These are phyloP conservation scores for Trichosanthes cucumerina DNA, from an alignment of 306 rosid species.

Conservation along the genomic window DNA sequence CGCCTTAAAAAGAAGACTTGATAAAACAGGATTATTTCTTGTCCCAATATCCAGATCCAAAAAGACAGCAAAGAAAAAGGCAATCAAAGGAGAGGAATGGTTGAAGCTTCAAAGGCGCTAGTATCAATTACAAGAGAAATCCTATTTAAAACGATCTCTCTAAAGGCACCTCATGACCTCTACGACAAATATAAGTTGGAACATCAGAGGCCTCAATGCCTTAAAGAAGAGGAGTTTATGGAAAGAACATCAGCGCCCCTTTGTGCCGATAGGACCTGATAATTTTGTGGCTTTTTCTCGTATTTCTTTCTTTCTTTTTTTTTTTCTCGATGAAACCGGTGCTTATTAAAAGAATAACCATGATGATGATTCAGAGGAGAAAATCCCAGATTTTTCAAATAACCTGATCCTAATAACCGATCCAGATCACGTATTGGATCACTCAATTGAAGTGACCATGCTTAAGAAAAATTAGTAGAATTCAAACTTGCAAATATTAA, in stretches of 20 bases:
- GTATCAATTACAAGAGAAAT: background rate
- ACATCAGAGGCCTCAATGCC: background rate
- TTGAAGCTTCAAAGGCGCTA: too few relatives aligned
- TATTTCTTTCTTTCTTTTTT: background rate
- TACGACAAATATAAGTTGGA: background rate
- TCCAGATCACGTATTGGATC: slow-evolving; percentile 1
- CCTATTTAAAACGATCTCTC: background rate
- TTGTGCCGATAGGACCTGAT: background rate
- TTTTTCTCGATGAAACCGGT: background rate
- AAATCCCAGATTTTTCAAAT: background rate
- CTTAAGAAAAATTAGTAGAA: background rate
- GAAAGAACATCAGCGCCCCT: background rate
- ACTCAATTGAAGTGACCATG: background rate
- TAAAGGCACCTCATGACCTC: background rate
- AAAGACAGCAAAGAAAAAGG: background rate
- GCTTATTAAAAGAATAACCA: background rate
- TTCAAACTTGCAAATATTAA: background rate
- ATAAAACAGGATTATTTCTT: background rate
- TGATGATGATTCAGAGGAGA: background rate
- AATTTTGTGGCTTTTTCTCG: background rate
- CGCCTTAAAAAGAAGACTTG: background rate
- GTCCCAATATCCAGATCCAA: background rate
- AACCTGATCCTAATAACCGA: background rate
- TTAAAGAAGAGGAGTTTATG: background rate
- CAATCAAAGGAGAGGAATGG: background rate